These are phyloP conservation scores for Monosporascus ibericus DNA, from an alignment of 2,329 filamentous ascomycete species.

Conservation along the genomic window DNA sequence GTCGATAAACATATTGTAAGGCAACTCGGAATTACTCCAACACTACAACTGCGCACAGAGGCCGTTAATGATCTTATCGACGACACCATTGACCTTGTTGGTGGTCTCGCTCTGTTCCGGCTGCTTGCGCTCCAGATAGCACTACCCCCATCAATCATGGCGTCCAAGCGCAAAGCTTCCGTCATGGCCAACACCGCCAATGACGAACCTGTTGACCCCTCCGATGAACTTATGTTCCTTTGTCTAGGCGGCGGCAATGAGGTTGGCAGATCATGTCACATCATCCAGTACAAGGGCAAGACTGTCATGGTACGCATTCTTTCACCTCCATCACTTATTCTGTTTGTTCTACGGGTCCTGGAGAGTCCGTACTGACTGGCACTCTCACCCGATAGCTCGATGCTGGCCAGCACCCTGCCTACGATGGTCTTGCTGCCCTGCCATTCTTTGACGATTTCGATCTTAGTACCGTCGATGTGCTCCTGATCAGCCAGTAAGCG, in stretches of 20 bases:
- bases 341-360: conserved; percentile 1
- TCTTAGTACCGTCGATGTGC: conserved; percentile 91
- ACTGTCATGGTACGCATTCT: conserved; percentile 79
- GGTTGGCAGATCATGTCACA: conserved; percentile 94
- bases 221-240: conserved; percentile 90
- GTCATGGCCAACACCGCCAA: conserved; percentile 61
- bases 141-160: conserved; percentile 49
- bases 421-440: conserved; percentile 86
- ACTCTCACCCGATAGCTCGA: conserved; percentile 62
- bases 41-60: no score
- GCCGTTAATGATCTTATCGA: no score
- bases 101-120: no score
- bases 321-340: background rate
- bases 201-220: conserved; percentile 85
- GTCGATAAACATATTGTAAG: background rate
- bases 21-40: background rate
- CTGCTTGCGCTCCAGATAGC: background rate
- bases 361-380: conserved; percentile 9
- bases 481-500: conserved; percentile 98
- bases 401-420: conserved; percentile 92
- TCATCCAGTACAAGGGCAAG: conserved; percentile 98
- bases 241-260: conserved; percentile 94
- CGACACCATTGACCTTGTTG: no score
- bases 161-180: conserved; percentile 84
- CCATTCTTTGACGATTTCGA: conserved; percentile 99